Percentiles rank a stretch among this genome's conserved stretches.
Evolutionary conservation across 2,329 filamentous ascomycete species (phyloP).

Genomic region (Acrocalymma vagum): DNA sequence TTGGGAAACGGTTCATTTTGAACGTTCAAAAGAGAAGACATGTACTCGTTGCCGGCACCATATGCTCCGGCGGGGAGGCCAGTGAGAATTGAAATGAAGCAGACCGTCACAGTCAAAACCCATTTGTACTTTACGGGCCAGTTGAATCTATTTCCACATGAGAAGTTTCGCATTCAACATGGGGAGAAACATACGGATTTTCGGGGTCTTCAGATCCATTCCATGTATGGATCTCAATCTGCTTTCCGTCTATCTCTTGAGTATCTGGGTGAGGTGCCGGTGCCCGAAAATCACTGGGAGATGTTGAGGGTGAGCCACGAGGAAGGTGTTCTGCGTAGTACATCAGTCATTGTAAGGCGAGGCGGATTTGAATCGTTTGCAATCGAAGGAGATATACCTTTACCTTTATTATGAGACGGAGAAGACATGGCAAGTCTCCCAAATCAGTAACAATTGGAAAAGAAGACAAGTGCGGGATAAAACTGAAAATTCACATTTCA

Average conservation of each 20-base stretch:
- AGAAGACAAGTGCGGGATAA: too few species aligned
- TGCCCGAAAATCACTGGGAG: too few species aligned
- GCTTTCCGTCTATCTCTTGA: constrained; percentile 25
- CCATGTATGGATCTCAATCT: constrained; percentile 34
- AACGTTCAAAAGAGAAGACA: constrained; percentile 46
- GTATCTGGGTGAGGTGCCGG: constrained; percentile 8
- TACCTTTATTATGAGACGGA: too few species aligned
- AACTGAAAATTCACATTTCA: too few species aligned
- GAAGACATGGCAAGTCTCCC: too few species aligned
- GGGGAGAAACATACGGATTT: constrained; percentile 24
- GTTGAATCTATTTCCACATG: constrained; percentile 42
- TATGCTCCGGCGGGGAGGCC: constrained; percentile 53
- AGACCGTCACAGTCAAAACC: constrained; percentile 51
- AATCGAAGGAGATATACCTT: too few species aligned
- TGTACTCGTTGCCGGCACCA: constrained; percentile 44
- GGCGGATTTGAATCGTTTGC: too few species aligned
- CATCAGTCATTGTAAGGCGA: too few species aligned
- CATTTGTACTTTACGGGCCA: constrained; percentile 52
- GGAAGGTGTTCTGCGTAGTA: too few species aligned
- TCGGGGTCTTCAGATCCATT: constrained; percentile 30
- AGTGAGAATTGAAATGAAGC: constrained; percentile 54
- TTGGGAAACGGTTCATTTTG: constrained; percentile 48
- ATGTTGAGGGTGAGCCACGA: too few species aligned
- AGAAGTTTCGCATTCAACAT: too few species aligned
- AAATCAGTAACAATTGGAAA: too few species aligned